Conservation (phyloP, 2,329 filamentous ascomycete genomes). For the Aspergillus caelatus region DNA sequence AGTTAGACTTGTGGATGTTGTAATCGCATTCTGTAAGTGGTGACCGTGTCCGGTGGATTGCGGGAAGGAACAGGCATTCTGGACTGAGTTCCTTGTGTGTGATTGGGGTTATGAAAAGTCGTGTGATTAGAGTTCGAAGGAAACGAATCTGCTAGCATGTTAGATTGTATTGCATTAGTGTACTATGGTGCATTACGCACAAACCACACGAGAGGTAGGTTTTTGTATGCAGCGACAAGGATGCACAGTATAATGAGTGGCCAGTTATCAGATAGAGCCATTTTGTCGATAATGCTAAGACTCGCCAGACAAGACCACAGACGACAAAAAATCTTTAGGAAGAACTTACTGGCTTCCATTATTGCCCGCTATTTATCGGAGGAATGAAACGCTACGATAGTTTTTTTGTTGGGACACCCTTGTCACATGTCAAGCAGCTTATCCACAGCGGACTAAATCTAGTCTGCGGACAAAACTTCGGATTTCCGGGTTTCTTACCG, state of each 20-base stretch:
- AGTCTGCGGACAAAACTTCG: too few relatives aligned
- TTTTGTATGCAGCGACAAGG: slow-evolving; percentile 9
- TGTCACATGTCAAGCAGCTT: too few relatives aligned
- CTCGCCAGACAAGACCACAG: background rate
- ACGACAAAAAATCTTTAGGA: background rate
- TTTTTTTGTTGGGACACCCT: background rate
- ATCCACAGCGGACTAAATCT: too few relatives aligned
- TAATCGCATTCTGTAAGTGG: slow-evolving; percentile 22
- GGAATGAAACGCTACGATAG: too few relatives aligned
- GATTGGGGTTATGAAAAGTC: slow-evolving; percentile 2
- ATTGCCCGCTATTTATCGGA: background rate
- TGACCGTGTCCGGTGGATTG: slow-evolving; percentile 8
- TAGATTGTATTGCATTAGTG: background rate
- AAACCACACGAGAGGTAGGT: slow-evolving; percentile 14
- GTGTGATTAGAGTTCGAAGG: slow-evolving; percentile 2
- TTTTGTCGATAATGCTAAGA: background rate
- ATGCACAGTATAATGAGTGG: background rate
- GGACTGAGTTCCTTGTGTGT: slow-evolving; percentile 1
- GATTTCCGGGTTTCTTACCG: too few relatives aligned
- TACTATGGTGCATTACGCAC: background rate
- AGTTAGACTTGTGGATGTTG: slow-evolving; percentile 25
- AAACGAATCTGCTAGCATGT: slow-evolving; percentile 7
- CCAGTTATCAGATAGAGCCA: background rate
- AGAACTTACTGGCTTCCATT: background rate
- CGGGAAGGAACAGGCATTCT: slow-evolving; percentile 8